Evolutionary conservation across 2,329 filamentous ascomycete species (phyloP), one percentile per base, ranked within the genome.

Genomic region (Fusarium sp.): DNA sequence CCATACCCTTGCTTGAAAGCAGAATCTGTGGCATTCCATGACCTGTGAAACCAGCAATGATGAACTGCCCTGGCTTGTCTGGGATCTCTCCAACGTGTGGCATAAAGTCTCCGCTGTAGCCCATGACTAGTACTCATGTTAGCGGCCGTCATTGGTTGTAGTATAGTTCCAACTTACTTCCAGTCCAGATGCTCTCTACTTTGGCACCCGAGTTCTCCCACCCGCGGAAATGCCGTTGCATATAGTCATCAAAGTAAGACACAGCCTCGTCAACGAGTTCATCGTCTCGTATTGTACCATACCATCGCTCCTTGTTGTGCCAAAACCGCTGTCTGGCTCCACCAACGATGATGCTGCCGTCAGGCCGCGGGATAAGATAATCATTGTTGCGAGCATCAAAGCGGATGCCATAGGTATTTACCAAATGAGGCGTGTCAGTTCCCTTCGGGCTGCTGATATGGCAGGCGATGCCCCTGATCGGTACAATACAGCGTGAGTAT

Each of bases 401-500:
- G 3, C 77, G 70, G 5, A 81, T 67, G 13, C 69, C 76, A 57
- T 80, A 82, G 0, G 79, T 79, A 34, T 76, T 73, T 13, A 69
- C 64, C 4, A 80, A 67, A 24, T 74, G 72, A 6, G 78, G 78
- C 2, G 71, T 71, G 10, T 56, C 11, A 0, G 40, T 56, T 20
- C 67, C 72, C 7, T 76, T 71, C 2, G 79, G 76, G 3, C 70
- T 72, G 18, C 60, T 71, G 13, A 81, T 79, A 16, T 75, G 77
- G 45, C 78, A 79, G 66, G 79, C 81, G 7, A 81, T 81, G 2
- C 89, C 91, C 45, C 91, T 87, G 4, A 88, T 86, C 0, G 92
- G 92, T 10, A 92, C 85, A 67, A 94, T 93, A 11, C 89, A 87
- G 67, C 87, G 85, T 8, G 84, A 81, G 77, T 92, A 93, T 64